These are phyloP conservation scores for Lactarius evosmus DNA, from an alignment of 768 basidiomycete species.

Conservation along the genomic window DNA sequence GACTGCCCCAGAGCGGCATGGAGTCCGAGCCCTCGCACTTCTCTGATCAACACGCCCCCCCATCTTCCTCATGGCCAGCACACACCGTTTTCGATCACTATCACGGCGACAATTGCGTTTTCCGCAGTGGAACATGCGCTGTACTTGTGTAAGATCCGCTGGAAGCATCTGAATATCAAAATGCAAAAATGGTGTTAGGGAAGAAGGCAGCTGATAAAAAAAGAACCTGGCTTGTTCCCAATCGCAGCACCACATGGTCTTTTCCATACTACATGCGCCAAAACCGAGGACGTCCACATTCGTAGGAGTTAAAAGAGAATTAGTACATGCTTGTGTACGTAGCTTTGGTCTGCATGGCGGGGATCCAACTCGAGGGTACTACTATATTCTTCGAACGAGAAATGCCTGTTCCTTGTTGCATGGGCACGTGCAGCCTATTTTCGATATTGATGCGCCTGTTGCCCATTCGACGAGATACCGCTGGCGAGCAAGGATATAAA, in stretches of 20 bases:
- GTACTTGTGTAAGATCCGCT: not conserved
- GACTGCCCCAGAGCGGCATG: not conserved
- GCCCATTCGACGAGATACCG: too few species aligned
- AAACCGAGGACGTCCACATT: slow-evolving; percentile 2
- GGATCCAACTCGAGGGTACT: not conserved
- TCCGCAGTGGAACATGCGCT: not conserved
- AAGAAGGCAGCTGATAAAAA: not conserved
- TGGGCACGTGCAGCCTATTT: not conserved
- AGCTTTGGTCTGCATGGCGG: not conserved
- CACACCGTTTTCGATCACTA: not conserved
- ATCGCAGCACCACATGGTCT: not conserved
- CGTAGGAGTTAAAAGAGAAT: not conserved
- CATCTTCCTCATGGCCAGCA: not conserved
- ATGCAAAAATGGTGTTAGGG: not conserved
- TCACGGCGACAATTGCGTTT: not conserved
- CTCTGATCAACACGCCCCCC: not conserved
- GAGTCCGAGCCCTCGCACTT: not conserved
- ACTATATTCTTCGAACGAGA: not conserved
- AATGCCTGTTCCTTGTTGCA: not conserved
- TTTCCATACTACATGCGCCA: not conserved
- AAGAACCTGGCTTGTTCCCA: not conserved
- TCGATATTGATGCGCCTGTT: not conserved
- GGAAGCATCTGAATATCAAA: not conserved
- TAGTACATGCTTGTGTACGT: not conserved
- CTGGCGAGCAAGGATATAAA: not conserved